Conservation (phyloP, 139 green algal species). For the Picocystis salinarum region DNA sequence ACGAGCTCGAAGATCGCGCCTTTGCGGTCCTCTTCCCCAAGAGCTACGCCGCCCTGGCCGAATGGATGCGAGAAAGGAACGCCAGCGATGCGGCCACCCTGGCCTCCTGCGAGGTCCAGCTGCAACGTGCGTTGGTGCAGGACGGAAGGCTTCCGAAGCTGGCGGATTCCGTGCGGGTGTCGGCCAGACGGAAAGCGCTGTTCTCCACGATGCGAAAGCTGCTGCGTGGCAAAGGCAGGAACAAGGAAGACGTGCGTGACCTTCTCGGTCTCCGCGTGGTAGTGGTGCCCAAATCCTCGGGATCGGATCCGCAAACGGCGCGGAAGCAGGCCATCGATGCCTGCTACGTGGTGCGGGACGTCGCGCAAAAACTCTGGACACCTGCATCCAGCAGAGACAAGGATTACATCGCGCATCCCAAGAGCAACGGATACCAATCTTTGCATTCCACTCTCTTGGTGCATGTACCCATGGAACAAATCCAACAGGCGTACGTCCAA, state of each 20-base stretch:
- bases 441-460: constrained; percentile 58
- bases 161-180: constrained; percentile 31
- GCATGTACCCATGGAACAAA: background rate
- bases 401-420: constrained; percentile 73
- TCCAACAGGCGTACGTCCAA: background rate
- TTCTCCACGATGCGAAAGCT: constrained; percentile 88
- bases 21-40: constrained; percentile 56
- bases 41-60: too few species aligned
- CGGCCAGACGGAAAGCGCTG: constrained; percentile 11
- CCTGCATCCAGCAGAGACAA: constrained; percentile 40
- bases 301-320: constrained; percentile 1
- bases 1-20: constrained; percentile 45
- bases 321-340: constrained; percentile 14
- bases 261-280: constrained; percentile 74
- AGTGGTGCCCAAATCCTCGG: constrained; percentile 23
- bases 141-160: too few species aligned
- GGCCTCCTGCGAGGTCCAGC: constrained; percentile 4
- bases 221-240: constrained; percentile 47
- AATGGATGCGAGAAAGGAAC: background rate
- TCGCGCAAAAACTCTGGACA: constrained; percentile 42
- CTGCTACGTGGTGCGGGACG: constrained; percentile 57
- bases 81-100: constrained; percentile 13
- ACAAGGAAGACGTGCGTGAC: constrained; percentile 56
- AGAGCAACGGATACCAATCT: constrained; percentile 74
- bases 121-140: too few species aligned